A percentile compares a stretch with the other conserved stretches of the same genome.
phyloP scores from a whole-genome alignment of 108 stramenopile species.

The Skeletonema grethae region DNA sequence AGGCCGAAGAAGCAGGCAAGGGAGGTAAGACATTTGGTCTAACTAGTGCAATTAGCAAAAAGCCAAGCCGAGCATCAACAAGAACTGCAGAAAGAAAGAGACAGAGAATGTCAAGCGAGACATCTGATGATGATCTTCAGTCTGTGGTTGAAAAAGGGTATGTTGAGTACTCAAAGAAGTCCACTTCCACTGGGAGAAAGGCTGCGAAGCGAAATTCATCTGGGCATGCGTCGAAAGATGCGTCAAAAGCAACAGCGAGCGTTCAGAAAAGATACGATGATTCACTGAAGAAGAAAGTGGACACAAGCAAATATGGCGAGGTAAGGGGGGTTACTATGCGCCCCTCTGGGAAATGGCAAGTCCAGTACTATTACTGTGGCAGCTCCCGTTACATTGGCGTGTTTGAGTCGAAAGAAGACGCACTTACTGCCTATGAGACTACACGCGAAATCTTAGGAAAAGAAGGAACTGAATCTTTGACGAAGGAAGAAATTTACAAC shows the following conservation, averaged over 20 bases:
- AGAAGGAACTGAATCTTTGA: constrained; percentile 5
- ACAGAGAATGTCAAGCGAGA: background rate
- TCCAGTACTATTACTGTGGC: constrained; percentile 81
- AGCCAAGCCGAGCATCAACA: constrained; percentile 1
- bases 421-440: constrained; percentile 79
- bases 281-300: background rate
- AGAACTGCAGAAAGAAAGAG: constrained; percentile 1
- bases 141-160: background rate
- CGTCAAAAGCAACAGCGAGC: background rate
- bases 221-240: background rate
- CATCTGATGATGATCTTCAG: background rate
- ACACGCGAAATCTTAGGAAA: constrained; percentile 27
- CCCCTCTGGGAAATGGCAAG: constrained; percentile 50
- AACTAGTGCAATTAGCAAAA: background rate
- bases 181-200: background rate
- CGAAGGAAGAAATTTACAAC: constrained; percentile 18
- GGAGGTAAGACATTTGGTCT: background rate
- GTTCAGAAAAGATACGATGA: background rate
- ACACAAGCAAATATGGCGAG: background rate
- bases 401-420: constrained; percentile 78
- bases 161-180: background rate
- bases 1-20: constrained; percentile 11
- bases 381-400: constrained; percentile 87
- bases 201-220: background rate
- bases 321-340: constrained; percentile 2